Evolutionary conservation across 805 yeast species (phyloP).

Genomic region (Myxozyma sirexii): DNA sequence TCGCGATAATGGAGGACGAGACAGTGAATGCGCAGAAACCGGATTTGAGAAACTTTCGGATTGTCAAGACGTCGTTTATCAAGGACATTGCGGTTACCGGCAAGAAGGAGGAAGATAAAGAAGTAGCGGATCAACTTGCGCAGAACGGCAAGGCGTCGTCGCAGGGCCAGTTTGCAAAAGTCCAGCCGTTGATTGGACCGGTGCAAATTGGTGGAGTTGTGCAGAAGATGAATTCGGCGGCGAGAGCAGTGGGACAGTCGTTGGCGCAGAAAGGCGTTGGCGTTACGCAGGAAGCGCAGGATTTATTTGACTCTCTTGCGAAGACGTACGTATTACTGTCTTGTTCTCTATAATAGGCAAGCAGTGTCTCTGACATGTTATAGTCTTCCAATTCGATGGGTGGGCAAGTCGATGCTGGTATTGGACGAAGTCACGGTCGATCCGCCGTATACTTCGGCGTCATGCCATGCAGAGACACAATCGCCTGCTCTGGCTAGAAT

Average conservation of each 20-base stretch:
- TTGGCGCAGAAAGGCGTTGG: conserved; percentile 44
- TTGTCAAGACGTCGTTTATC: conserved; percentile 61
- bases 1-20: conserved; percentile 39
- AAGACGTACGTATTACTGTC: conserved; percentile 43
- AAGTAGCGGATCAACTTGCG: neutral
- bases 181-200: conserved; percentile 43
- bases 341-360: neutral
- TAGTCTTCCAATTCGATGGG: conserved; percentile 50
- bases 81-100: conserved; percentile 54
- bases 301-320: conserved; percentile 49
- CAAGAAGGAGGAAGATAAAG: conserved; percentile 34
- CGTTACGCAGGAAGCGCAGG: conserved; percentile 50
- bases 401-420: conserved; percentile 49
- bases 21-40: conserved; percentile 11
- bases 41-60: conserved; percentile 46
- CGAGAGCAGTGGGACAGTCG: conserved; percentile 38
- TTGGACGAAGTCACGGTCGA: conserved; percentile 51
- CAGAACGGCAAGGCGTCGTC: conserved; percentile 30
- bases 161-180: conserved; percentile 38
- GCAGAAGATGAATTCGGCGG: conserved; percentile 36
- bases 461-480: conserved; percentile 40
- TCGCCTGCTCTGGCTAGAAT: conserved; percentile 47
- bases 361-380: neutral
- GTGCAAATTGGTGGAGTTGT: conserved; percentile 42
- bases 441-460: conserved; percentile 48